A percentile compares a stretch with the other conserved stretches of the same genome.
phyloP scores from a whole-genome alignment of 2,329 filamentous ascomycete species.

The Fusarium subglutinans region DNA sequence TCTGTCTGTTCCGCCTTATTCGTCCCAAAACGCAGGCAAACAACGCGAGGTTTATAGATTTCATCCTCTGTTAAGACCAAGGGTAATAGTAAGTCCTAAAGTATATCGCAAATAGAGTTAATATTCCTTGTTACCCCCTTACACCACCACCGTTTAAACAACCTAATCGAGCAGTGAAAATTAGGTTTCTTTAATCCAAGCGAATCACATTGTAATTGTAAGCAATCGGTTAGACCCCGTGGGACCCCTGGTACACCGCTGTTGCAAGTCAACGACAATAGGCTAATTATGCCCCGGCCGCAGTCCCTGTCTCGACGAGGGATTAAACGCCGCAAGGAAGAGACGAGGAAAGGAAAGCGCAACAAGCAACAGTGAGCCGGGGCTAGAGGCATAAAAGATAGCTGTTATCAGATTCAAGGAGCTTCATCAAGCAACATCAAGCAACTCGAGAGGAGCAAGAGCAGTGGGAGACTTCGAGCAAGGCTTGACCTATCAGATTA shows the following conservation, averaged over 20 bases:
- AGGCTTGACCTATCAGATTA: neutral
- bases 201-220: fast-evolving
- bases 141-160: neutral
- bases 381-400: neutral
- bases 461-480: neutral
- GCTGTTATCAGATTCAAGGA: too few relatives aligned
- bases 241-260: neutral
- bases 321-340: too few relatives aligned
- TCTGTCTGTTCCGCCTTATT: fast-evolving
- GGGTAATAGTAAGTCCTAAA: neutral
- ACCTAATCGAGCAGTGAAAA: neutral
- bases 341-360: neutral
- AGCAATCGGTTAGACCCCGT: fast-evolving
- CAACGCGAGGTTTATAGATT: fast-evolving
- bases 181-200: neutral
- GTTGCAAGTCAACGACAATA: neutral
- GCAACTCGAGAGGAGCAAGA: neutral
- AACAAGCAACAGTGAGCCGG: neutral
- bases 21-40: fast-evolving
- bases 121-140: neutral
- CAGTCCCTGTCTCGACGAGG: neutral
- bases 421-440: neutral
- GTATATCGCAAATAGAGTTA: neutral
- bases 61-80: fast-evolving
- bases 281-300: neutral